Conservation (phyloP, 768 basidiomycete genomes). For the Russula olivacea region DNA sequence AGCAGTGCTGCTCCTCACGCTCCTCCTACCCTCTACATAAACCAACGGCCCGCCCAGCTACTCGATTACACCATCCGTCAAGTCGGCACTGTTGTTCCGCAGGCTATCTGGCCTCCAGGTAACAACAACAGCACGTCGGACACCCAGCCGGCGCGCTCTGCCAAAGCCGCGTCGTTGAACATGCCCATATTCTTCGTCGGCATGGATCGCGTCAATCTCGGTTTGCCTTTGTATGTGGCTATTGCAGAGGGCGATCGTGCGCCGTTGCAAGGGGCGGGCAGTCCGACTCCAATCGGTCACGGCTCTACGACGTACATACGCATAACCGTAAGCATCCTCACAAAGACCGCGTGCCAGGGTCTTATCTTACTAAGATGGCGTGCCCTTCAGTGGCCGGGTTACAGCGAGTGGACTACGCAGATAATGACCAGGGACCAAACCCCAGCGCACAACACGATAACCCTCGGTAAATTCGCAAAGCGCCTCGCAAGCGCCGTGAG, state of each 20-base stretch:
- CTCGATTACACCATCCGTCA: conserved; percentile 2
- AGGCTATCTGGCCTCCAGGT: conserved; percentile 8
- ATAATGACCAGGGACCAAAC: conserved; percentile 19
- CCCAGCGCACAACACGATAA: not conserved
- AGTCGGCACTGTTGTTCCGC: conserved; percentile 8
- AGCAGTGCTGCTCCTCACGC: not conserved
- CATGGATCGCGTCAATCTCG: not conserved
- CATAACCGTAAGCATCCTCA: conserved; percentile 2
- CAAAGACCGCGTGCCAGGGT: too few species aligned
- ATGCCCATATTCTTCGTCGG: conserved; percentile 14
- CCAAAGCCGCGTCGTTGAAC: not conserved
- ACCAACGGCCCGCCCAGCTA: not conserved
- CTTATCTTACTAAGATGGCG: not conserved
- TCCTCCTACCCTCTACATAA: not conserved
- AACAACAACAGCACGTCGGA: not conserved
- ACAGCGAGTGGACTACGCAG: conserved; percentile 5
- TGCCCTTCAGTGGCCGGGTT: conserved; percentile 16
- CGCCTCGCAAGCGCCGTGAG: conserved; percentile 6
- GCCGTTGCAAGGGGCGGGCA: not conserved
- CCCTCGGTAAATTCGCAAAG: conserved; percentile 2
- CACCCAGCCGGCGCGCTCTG: not conserved
- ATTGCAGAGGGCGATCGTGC: not conserved
- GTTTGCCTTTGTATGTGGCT: not conserved
- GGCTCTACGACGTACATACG: conserved; percentile 2
- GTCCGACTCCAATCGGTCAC: not conserved